Conservation (phyloP, 129 eudicot genomes). For the Chrysanthemum lavandulifolium region DNA sequence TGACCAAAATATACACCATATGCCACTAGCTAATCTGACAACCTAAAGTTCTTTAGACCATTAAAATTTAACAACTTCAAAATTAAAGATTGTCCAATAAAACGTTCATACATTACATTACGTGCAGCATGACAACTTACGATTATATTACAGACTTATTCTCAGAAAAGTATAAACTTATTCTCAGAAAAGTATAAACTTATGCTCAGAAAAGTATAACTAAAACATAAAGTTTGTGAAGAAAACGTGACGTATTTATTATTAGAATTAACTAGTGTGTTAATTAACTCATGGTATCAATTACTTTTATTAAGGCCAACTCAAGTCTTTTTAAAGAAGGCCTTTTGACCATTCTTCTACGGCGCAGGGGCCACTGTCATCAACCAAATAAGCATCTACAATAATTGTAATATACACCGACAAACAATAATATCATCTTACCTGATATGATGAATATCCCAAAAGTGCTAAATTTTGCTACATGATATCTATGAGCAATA, state of each 20-base stretch:
- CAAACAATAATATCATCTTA: slow-evolving; percentile 24
- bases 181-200: background rate
- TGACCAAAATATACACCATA: slow-evolving; percentile 4
- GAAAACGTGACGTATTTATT: no score
- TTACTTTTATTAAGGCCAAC: no score
- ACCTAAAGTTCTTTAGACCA: background rate
- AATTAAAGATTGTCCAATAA: background rate
- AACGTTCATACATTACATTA: background rate
- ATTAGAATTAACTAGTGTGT: no score
- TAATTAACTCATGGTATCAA: no score
- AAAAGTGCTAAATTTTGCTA: slow-evolving; percentile 76
- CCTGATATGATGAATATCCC: slow-evolving; percentile 89
- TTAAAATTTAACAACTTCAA: background rate
- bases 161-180: background rate
- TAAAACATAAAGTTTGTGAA: background rate
- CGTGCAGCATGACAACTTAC: background rate
- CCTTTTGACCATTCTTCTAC: no score
- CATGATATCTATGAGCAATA: slow-evolving; percentile 63
- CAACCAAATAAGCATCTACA: background rate
- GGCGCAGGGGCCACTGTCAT: background rate
- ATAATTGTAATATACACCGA: background rate
- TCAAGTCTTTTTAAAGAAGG: no score
- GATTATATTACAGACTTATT: background rate
- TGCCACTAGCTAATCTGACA: background rate
- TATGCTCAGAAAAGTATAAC: background rate